These are phyloP conservation scores for Beauveria australis DNA, from an alignment of 2,329 filamentous ascomycete genomes.

Conservation along the genomic window DNA sequence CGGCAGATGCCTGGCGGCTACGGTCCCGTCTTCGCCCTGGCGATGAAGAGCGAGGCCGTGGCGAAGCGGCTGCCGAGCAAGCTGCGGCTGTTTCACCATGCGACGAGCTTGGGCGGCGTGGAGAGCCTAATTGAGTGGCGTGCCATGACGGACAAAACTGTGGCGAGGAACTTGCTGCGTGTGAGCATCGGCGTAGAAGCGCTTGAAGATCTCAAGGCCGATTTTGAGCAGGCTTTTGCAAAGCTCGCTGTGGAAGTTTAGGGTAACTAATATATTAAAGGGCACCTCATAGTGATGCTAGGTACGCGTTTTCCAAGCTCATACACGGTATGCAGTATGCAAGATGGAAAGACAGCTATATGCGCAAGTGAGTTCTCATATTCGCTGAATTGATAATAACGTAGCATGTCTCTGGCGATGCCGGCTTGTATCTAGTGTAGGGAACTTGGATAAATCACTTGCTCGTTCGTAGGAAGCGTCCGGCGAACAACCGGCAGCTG, in stretches of 20 bases:
- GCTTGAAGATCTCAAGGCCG: slow-evolving; percentile 73
- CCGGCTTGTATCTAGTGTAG: too few species aligned
- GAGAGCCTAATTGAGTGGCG: slow-evolving; percentile 97
- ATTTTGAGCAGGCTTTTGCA: slow-evolving; percentile 61
- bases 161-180: slow-evolving; percentile 66
- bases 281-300: too few species aligned
- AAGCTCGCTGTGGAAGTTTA: slow-evolving; percentile 30
- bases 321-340: neutral
- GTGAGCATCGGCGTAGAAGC: slow-evolving; percentile 83
- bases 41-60: slow-evolving; percentile 48
- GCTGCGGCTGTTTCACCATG: slow-evolving; percentile 81
- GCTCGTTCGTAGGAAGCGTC: too few species aligned
- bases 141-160: slow-evolving; percentile 69
- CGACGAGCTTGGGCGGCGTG: slow-evolving; percentile 86
- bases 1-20: slow-evolving; percentile 89
- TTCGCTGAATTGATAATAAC: too few species aligned
- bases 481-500: too few species aligned
- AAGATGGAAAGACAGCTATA: too few species aligned
- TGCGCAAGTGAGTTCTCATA: too few species aligned
- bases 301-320: neutral
- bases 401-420: too few species aligned
- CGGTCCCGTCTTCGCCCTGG: slow-evolving; percentile 78
- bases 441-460: too few species aligned
- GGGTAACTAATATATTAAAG: neutral
- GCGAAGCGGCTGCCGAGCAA: slow-evolving; percentile 70